Evolutionary conservation across 2,329 filamentous ascomycete genomes (phyloP).

Genomic region (Arthrinium phaeospermum): DNA sequence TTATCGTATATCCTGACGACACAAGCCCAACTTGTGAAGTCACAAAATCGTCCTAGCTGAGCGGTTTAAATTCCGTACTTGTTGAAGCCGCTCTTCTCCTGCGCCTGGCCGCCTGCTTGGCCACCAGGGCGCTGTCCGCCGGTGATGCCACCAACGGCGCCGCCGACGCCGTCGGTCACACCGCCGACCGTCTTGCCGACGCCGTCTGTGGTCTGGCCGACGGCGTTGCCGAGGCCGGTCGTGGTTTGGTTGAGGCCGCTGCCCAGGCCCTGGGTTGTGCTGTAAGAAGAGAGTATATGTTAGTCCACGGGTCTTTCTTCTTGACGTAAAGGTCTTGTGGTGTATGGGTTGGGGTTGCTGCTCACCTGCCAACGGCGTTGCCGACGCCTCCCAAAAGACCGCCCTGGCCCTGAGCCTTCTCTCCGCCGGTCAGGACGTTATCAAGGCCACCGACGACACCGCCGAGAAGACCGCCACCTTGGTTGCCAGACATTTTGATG

Average conservation of each 20-base stretch:
- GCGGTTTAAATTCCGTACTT: conserved; percentile 35
- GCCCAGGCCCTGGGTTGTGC: conserved; percentile 33
- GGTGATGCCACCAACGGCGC: conserved; percentile 32
- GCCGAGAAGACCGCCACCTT: conserved; percentile 39
- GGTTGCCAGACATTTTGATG: conserved; percentile 39
- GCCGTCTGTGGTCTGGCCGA: conserved; percentile 32
- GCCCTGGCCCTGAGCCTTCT: conserved; percentile 40
- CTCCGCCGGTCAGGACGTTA: conserved; percentile 41
- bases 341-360: neutral
- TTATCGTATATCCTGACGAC: neutral
- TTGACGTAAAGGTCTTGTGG: neutral
- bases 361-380: conserved; percentile 33
- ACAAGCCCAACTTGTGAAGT: neutral
- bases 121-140: conserved; percentile 23
- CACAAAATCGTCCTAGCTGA: neutral
- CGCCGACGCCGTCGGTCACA: conserved; percentile 25
- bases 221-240: conserved; percentile 33
- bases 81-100: conserved; percentile 30
- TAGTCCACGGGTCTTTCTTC: neutral
- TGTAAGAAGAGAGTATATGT: neutral
- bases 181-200: conserved; percentile 34
- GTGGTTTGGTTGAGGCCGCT: conserved; percentile 39
- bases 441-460: conserved; percentile 39
- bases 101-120: conserved; percentile 26
- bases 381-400: conserved; percentile 40